These are phyloP conservation scores for Phytopythium chamaehyphon DNA, from an alignment of 352 stramenopile genomes.

Conservation along the genomic window DNA sequence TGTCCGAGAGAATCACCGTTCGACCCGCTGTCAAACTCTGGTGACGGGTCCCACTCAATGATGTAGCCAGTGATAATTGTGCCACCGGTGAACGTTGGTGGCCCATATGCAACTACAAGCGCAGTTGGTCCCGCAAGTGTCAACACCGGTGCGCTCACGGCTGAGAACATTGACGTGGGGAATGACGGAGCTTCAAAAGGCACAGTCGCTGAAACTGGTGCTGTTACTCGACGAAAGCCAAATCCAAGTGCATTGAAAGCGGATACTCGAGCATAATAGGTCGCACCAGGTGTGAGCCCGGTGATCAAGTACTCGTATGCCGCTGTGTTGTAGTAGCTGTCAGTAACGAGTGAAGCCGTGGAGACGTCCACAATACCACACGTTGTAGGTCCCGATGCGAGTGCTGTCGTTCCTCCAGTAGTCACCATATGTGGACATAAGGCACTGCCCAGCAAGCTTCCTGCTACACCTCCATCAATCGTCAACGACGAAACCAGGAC, in stretches of 20 bases:
- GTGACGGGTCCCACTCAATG: conserved; percentile 88
- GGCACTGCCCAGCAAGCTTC: conserved; percentile 28
- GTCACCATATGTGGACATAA: conserved; percentile 42
- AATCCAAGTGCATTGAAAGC: conserved; percentile 66
- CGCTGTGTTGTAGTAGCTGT: conserved; percentile 9
- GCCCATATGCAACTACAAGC: conserved; percentile 74
- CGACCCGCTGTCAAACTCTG: conserved; percentile 66
- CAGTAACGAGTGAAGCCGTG: conserved; percentile 1
- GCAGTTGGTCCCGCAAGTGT: conserved; percentile 65
- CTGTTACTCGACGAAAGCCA: conserved; percentile 48
- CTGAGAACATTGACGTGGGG: conserved; percentile 63
- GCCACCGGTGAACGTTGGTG: conserved; percentile 86
- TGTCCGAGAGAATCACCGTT: conserved; percentile 54
- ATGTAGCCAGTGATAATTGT: conserved; percentile 83
- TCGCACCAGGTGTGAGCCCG: conserved; percentile 48
- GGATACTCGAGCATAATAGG: conserved; percentile 70
- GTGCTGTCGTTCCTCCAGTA: conserved; percentile 11
- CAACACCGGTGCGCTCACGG: conserved; percentile 45
- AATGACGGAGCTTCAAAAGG: conserved; percentile 54
- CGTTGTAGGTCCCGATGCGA: conserved; percentile 1
- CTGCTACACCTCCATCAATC: conserved; percentile 4
- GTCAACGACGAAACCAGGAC: conserved; percentile 32
- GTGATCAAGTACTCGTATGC: conserved; percentile 55
- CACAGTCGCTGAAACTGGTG: conserved; percentile 49
- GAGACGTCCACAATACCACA: conserved; percentile 2